Percentiles rank a stretch among this genome's conserved stretches.
phyloP scores from a whole-genome alignment of 306 rosid genomes.

The Citrullus colocynthis region DNA sequence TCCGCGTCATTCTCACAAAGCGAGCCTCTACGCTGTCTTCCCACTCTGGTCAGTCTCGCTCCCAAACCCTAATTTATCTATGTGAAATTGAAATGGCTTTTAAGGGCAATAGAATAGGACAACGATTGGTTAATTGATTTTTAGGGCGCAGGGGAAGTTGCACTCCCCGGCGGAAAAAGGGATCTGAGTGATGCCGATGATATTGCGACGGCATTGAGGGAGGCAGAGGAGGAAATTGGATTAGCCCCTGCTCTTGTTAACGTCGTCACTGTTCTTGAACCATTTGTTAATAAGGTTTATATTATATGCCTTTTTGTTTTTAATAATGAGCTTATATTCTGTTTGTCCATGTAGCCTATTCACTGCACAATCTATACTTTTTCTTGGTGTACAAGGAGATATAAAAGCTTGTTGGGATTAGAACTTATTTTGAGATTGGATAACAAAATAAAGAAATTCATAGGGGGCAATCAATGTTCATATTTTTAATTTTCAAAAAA shows the following conservation, averaged over 20 bases:
- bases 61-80: background rate
- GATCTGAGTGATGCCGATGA: slow-evolving; percentile 61
- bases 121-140: background rate
- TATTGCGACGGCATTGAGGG: slow-evolving; percentile 64
- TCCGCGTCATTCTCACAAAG: slow-evolving; percentile 52
- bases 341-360: background rate
- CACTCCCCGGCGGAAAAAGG: slow-evolving; percentile 78
- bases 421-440: background rate
- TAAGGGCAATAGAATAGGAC: background rate
- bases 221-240: slow-evolving; percentile 86
- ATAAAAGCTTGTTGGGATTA: background rate
- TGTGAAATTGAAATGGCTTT: background rate
- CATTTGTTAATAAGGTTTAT: slow-evolving; percentile 38
- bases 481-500: background rate
- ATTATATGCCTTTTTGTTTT: background rate
- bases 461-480: background rate
- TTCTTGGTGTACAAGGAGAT: background rate
- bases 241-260: slow-evolving; percentile 61
- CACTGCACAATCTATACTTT: background rate
- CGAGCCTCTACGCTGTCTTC: slow-evolving; percentile 64
- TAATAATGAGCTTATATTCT: background rate
- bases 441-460: background rate
- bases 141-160: slow-evolving; percentile 59
- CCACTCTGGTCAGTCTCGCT: slow-evolving; percentile 40
- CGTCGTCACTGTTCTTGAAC: slow-evolving; percentile 40